A percentile compares a stretch with the other conserved stretches of the same genome.
These are phyloP conservation scores for Ceratobasidium sp. DNA, from an alignment of 1,284 basidiomycete genomes.

Conservation along the genomic window DNA sequence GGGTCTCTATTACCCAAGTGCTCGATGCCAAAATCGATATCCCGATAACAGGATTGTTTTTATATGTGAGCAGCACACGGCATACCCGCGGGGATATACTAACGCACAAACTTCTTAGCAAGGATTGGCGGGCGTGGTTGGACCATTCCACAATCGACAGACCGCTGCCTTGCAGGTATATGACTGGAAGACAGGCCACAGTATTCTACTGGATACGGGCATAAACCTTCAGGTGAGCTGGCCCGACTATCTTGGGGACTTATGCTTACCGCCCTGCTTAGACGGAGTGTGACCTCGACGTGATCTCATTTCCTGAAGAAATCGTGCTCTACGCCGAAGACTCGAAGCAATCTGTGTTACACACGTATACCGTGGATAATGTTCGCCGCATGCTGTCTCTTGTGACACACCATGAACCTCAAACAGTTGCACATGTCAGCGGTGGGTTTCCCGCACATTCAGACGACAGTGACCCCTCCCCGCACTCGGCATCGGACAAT, in stretches of 20 bases:
- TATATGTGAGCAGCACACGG: constrained; percentile 1
- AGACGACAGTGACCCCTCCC: constrained; percentile 15
- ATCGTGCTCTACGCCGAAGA: constrained; percentile 40
- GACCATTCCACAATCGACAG: constrained; percentile 1
- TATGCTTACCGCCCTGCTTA: background rate
- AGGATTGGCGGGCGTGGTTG: constrained; percentile 37
- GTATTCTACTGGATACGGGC: constrained; percentile 38
- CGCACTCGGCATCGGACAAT: background rate
- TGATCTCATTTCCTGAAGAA: constrained; percentile 41
- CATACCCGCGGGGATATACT: background rate
- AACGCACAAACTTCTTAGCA: background rate
- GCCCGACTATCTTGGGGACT: background rate
- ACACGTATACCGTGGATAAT: constrained; percentile 35
- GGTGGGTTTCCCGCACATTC: constrained; percentile 18
- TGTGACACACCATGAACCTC: constrained; percentile 24
- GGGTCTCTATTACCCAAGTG: constrained; percentile 38
- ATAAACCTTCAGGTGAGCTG: constrained; percentile 19
- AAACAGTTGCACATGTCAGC: constrained; percentile 30
- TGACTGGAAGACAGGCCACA: constrained; percentile 28
- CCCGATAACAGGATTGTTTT: constrained; percentile 39
- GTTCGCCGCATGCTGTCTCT: constrained; percentile 42
- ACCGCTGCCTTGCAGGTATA: constrained; percentile 37
- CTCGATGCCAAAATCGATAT: constrained; percentile 36
- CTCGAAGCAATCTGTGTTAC: constrained; percentile 29
- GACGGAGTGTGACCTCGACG: constrained; percentile 38